A percentile compares a stretch with the other conserved stretches of the same genome.
These are phyloP conservation scores for Ceratocystiopsis sp. DNA, from an alignment of 2,329 filamentous ascomycete genomes.

Conservation along the genomic window DNA sequence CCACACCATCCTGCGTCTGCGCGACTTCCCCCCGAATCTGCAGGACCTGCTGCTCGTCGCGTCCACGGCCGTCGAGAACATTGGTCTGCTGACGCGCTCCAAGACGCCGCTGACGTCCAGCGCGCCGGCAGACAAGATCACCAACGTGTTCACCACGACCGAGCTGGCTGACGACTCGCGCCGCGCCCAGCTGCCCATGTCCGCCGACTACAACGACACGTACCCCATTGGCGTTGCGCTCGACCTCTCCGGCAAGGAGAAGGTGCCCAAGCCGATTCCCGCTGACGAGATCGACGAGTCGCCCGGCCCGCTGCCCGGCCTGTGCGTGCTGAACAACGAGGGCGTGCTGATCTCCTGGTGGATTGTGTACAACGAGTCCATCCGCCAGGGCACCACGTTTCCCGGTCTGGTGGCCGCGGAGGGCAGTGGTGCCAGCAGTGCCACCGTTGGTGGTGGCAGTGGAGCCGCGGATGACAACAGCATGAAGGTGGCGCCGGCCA, in stretches of 20 bases:
- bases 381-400: constrained; percentile 57
- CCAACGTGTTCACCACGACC: constrained; percentile 56
- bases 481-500: no score
- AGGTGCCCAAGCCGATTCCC: constrained; percentile 60
- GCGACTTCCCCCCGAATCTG: constrained; percentile 63
- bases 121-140: constrained; percentile 39
- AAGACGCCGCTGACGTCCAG: constrained; percentile 47
- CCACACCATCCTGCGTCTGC: constrained; percentile 61
- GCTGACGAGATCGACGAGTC: constrained; percentile 66
- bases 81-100: constrained; percentile 63
- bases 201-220: constrained; percentile 50
- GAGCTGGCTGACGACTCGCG: constrained; percentile 56
- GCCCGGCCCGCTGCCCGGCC: constrained; percentile 60
- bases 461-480: not conserved
- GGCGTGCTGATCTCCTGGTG: constrained; percentile 78
- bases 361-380: constrained; percentile 77
- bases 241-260: constrained; percentile 71
- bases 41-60: constrained; percentile 69
- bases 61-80: constrained; percentile 62
- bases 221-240: constrained; percentile 62
- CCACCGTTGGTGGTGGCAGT: not conserved
- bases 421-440: constrained; percentile 8
- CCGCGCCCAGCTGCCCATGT: constrained; percentile 60
- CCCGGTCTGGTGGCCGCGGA: constrained; percentile 44
- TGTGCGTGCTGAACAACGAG: constrained; percentile 78